These are phyloP conservation scores for Aquilaria malaccensis DNA, from an alignment of 345 rosid species.

Conservation along the genomic window DNA sequence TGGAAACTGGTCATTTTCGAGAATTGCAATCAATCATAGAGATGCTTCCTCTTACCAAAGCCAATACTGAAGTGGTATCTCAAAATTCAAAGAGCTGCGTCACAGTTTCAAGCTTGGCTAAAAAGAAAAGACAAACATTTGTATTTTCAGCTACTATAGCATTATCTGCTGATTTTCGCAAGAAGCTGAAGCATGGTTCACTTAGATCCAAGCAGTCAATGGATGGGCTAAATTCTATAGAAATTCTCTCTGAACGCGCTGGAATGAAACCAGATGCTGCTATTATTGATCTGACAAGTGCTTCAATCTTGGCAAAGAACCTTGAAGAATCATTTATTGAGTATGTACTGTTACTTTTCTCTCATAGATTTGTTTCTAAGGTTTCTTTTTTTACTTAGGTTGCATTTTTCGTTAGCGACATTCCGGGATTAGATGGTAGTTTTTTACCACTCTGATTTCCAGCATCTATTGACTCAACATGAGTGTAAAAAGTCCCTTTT, in stretches of 20 bases:
- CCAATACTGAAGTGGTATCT: slow-evolving; percentile 34
- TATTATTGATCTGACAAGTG: slow-evolving; percentile 79
- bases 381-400: slow-evolving; percentile 14
- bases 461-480: no score
- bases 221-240: slow-evolving; percentile 72
- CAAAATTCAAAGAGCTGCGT: slow-evolving; percentile 44
- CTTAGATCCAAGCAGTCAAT: slow-evolving; percentile 54
- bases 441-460: no score
- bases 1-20: slow-evolving; percentile 86
- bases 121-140: slow-evolving; percentile 89
- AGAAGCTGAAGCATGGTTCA: slow-evolving; percentile 74
- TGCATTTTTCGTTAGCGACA: neutral
- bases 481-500: no score
- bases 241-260: slow-evolving; percentile 76
- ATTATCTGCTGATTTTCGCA: slow-evolving; percentile 84
- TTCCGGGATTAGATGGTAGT: no score
- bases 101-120: slow-evolving; percentile 50
- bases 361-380: slow-evolving; percentile 1
- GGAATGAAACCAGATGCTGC: slow-evolving; percentile 87
- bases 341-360: slow-evolving; percentile 29
- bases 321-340: slow-evolving; percentile 84
- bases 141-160: slow-evolving; percentile 98
- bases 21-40: slow-evolving; percentile 96
- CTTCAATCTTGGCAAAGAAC: slow-evolving; percentile 61
- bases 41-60: slow-evolving; percentile 60